Base-by-base conservation (phyloP, 441 rosid species). In the Pelargonium exstipulatum region DNA sequence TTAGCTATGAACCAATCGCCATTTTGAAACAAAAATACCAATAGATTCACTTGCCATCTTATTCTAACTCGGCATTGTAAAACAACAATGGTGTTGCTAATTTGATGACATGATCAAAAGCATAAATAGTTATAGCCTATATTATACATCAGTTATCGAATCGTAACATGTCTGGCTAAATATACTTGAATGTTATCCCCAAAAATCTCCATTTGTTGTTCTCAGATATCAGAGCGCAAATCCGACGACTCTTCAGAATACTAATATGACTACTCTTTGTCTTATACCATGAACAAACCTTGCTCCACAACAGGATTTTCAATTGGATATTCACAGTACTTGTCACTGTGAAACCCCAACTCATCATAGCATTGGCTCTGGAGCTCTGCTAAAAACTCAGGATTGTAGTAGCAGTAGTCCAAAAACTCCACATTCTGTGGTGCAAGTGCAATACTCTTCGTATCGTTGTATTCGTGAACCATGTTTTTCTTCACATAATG, bases 391-490 rank as follows among this genome's bases (percentile, higher is more conserved):
- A 58, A 58, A n/a, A 58, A 24, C 63, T 58, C 63, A 1, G 63
- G 63, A 24, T 58, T 58, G 63, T 58, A 20, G 63, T 58, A 58
- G 63, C 63, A 58, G 63, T 58, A 58, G 12, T 58, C 63, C 24
- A 37, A 58, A 29, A 58, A 58, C n/a, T 58, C 63, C 5, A 58
- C 7, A 24, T 58, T 58, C 63, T 58, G 63, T n/a, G 63, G 12
- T 58, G 35, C 32, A 24, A 58, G 22, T 22, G 62, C 6, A 24
- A 22, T 29, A 58, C 26, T 58, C 63, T 58, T 58, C 13, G 63
- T 9, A 58, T 58, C 63, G 20, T 40, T 40, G 43, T 40, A 40
- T 40, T 40, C 43, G 8, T 40, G 43, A 40, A 8, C 9, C 43
- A 40, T 40, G 43, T 8, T 40, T 40, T 40, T 40, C 43, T 40